These are phyloP conservation scores for Alternaria gansuensis DNA, from an alignment of 2,329 filamentous ascomycete species.

Conservation along the genomic window DNA sequence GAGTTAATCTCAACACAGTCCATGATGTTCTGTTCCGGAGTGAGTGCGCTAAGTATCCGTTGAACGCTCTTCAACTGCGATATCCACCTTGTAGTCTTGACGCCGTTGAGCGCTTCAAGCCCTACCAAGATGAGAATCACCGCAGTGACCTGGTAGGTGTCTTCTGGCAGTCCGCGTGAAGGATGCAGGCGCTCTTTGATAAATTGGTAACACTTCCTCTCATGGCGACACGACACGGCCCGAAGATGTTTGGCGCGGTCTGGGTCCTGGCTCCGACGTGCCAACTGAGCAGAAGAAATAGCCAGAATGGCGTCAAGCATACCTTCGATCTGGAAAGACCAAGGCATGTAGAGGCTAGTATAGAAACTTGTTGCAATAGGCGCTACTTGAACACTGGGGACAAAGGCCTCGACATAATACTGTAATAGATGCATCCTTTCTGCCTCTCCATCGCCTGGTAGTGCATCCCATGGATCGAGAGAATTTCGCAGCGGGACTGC, in stretches of 20 bases:
- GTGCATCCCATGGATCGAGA: conserved; percentile 44
- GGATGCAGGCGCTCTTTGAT: conserved; percentile 43
- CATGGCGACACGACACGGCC: conserved; percentile 43
- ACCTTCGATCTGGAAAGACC: conserved; percentile 49
- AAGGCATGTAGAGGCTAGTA: conserved; percentile 49
- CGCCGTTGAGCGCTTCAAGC: conserved; percentile 49
- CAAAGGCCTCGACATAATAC: conserved; percentile 50
- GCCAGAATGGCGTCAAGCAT: conserved; percentile 50
- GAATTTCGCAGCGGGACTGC: conserved; percentile 31
- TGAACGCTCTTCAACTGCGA: conserved; percentile 48
- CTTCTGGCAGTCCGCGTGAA: conserved; percentile 35
- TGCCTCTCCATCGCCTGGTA: conserved; percentile 36
- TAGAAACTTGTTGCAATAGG: conserved; percentile 50
- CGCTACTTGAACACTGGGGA: conserved; percentile 50
- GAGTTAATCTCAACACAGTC: conserved; percentile 47
- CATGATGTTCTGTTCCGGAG: conserved; percentile 35
- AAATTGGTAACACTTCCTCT: conserved; percentile 46
- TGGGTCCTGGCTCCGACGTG: conserved; percentile 37
- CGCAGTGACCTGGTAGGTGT: conserved; percentile 48
- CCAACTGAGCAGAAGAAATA: conserved; percentile 48
- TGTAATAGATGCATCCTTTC: conserved; percentile 45
- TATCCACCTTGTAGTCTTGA: conserved; percentile 48
- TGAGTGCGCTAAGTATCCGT: conserved; percentile 40
- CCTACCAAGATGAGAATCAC: conserved; percentile 48
- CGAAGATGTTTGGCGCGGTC: conserved; percentile 44